Evolutionary conservation across 805 yeast genomes (phyloP), one percentile per base, ranked within the genome.

Genomic region (Candida wancherniae): DNA sequence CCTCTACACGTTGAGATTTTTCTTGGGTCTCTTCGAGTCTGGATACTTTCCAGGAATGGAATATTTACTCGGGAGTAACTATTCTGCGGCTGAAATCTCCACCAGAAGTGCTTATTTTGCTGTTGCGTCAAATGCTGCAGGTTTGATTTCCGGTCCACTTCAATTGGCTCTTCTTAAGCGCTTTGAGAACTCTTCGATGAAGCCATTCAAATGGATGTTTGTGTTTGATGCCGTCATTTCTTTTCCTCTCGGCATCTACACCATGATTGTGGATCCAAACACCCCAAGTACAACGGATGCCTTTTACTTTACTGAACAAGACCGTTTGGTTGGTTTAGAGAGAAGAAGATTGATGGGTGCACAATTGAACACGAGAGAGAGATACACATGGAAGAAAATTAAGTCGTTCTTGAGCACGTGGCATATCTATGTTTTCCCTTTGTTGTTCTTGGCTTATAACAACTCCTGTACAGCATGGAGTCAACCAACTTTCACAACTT

Each of bases 11-110:
- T 17, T 47, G 9, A 32, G 50, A 6, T 45, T 47, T 20, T 30
- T 43, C 19, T 24, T 63, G 24, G 78, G 76, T 1, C 48, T 72
- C 15, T 43, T 58, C 8, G 77, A 71, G 34, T 57, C 69, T 9
- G 75, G 75, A 0, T 69, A 62, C 42, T 71, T 70, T 48, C 82
- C 86, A 4, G 76, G 75, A 13, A 63, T 75, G 34, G 81, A 77
- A 43, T 77, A 73, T 42, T 53, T 75, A 26, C 45, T 58, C 6
- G 63, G 63, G n/a, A 48, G 55, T n/a, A 50, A 52, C 33, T 55
- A 55, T 30, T 37, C 50, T 5, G 44, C 50, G 3, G 32, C 37
- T 40, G 63, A 58, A 28, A 35, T 58, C 22, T 41, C 56, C 10
- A 52, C 50, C 23, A 31, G 65, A 26, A 48, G 61, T 6, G 45